A percentile compares a stretch with the other conserved stretches of the same genome.
Conservation (phyloP, 768 basidiomycete species). For the Ephemerocybe angulata region DNA sequence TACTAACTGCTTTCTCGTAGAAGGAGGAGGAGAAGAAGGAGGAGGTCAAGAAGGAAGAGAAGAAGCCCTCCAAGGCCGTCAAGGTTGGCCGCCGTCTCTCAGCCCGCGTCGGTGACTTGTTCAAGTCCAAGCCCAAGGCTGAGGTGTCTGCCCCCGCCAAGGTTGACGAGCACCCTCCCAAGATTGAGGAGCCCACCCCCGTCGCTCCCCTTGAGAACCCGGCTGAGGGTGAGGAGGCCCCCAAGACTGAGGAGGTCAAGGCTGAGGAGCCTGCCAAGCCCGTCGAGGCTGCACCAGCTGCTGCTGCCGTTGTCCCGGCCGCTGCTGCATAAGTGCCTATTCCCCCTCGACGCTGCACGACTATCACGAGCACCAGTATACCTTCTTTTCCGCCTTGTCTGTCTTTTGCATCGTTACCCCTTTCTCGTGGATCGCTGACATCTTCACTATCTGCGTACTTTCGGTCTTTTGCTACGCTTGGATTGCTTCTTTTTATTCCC, state of each 20-base stretch:
- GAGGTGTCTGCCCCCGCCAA: constrained; percentile 69
- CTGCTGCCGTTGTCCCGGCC: constrained; percentile 50
- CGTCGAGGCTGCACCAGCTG: constrained; percentile 40
- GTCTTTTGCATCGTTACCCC: constrained; percentile 34
- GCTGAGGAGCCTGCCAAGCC: constrained; percentile 36
- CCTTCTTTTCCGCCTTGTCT: constrained; percentile 26
- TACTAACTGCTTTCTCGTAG: background rate
- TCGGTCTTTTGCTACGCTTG: constrained; percentile 45
- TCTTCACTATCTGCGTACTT: constrained; percentile 28
- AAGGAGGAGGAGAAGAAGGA: constrained; percentile 41
- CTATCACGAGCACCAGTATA: constrained; percentile 36
- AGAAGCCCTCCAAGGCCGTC: constrained; percentile 43
- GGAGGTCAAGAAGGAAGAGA: constrained; percentile 45
- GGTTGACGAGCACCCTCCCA: constrained; percentile 86
- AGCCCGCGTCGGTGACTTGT: constrained; percentile 75
- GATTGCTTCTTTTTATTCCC: constrained; percentile 52
- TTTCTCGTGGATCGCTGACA: constrained; percentile 34
- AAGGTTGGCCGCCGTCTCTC: constrained; percentile 85
- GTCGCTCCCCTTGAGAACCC: constrained; percentile 85
- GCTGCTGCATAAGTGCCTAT: constrained; percentile 64
- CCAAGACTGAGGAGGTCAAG: constrained; percentile 31
- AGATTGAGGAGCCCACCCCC: constrained; percentile 78
- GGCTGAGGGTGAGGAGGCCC: constrained; percentile 41
- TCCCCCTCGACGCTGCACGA: constrained; percentile 39
- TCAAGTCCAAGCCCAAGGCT: constrained; percentile 69